Evolutionary conservation across 805 yeast species (phyloP), one percentile per base, ranked within the genome.

Genomic region (Debaryomyces tyrocola): DNA sequence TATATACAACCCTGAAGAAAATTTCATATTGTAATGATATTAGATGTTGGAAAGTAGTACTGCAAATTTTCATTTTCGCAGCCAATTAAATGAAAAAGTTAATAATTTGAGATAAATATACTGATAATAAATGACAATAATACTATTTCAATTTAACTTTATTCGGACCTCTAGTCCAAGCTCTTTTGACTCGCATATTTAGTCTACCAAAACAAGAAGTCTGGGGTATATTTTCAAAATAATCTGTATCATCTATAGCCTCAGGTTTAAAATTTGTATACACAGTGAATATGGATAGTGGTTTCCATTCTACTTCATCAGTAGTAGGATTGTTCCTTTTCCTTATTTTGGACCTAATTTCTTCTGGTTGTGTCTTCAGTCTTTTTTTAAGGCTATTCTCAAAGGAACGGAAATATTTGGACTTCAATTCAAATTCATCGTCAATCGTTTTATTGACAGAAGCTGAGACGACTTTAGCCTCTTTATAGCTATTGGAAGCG

Each of bases 131-230:
- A 12, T 35, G 20, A 35, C 6, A n/a, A 17, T 17, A 2, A n/a
- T 35, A 9, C 6, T 20, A 20, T 10, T 20, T 21, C 17, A 14
- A 12, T 39, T 46, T 47, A 39, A 38, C 51, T 21, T 50, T 55
- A 36, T 50, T 58, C 3, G 57, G 54, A 14, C 53, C 48, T 33
- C 75, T 56, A 2, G 57, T 51, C 76, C 76, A 70, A 6, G 76
- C 76, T 20, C 70, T 49, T 35, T 64, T 66, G 31, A 50, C 54
- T 43, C 76, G 54, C 76, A 70, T 70, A 49, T 69, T 70, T 33
- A 70, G 63, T 37, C 59, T 63, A 6, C 76, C 76, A 48, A 70
- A 70, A 48, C 75, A 68, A 2, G 71, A 67, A 11, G 51, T 46
- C 12, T 34, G 37, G 2, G 75, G 74, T 10, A 67, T 55, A 21